A percentile compares a stretch with the other conserved stretches of the same genome.
These are phyloP conservation scores for Sclerotinia subarctica DNA, from an alignment of 2,329 filamentous ascomycete species.

Conservation along the genomic window DNA sequence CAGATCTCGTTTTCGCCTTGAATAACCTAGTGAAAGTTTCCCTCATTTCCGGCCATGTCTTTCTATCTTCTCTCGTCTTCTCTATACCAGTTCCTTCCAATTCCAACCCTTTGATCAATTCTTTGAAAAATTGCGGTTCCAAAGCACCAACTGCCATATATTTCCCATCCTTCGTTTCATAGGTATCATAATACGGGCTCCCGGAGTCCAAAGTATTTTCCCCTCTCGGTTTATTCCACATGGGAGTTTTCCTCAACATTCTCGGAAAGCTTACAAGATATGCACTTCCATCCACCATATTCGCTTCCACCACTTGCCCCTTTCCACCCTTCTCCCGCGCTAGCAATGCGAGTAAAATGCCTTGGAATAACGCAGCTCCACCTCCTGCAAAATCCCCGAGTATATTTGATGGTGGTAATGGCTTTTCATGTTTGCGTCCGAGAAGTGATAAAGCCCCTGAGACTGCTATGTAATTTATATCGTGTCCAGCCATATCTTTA, in stretches of 20 bases:
- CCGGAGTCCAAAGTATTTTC: conserved; percentile 80
- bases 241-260: conserved; percentile 58
- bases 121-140: conserved; percentile 79
- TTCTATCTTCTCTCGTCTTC: conserved; percentile 54
- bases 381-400: conserved; percentile 90
- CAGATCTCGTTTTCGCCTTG: conserved; percentile 62
- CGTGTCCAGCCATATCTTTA: conserved; percentile 83
- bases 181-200: conserved; percentile 84
- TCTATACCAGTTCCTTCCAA: conserved; percentile 53
- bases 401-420: conserved; percentile 78
- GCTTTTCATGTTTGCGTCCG: conserved; percentile 65
- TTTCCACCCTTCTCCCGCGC: conserved; percentile 59
- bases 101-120: conserved; percentile 63
- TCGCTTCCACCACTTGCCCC: conserved; percentile 90
- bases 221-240: conserved; percentile 65
- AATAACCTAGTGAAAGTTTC: conserved; percentile 62
- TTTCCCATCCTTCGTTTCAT: conserved; percentile 73
- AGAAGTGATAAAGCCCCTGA: conserved; percentile 76
- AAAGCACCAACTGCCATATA: conserved; percentile 89
- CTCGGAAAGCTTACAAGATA: conserved; percentile 79
- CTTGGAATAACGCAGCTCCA: conserved; percentile 76
- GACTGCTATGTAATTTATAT: conserved; percentile 94
- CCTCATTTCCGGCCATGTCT: conserved; percentile 66
- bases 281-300: conserved; percentile 89
- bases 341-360: conserved; percentile 76